Evolutionary conservation across 2,329 filamentous ascomycete genomes (phyloP).

Genomic region (Aureobasidium subglaciale): DNA sequence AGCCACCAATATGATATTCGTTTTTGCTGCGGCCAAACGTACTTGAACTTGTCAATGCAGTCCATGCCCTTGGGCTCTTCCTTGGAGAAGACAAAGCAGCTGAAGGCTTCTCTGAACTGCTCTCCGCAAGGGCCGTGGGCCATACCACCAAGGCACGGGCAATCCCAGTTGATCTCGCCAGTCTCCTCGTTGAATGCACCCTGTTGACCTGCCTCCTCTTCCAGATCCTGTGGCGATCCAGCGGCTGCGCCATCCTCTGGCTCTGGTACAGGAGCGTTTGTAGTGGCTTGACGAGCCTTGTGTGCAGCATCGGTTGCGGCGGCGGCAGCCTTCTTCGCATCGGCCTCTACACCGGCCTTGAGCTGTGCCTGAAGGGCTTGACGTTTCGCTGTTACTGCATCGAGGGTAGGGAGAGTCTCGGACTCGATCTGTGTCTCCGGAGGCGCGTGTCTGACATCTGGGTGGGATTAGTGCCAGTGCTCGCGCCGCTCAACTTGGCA

Average conservation of each 20-base stretch:
- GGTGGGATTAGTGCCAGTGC: conserved; percentile 16
- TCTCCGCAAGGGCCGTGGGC: conserved; percentile 91
- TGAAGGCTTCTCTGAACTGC: conserved; percentile 91
- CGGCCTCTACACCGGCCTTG: conserved; percentile 26
- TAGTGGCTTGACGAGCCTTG: conserved; percentile 6
- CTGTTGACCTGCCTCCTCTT: conserved; percentile 77
- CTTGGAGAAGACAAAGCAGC: conserved; percentile 93
- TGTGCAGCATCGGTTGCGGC: conserved; percentile 7
- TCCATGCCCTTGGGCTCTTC: conserved; percentile 97
- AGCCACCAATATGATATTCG: conserved; percentile 26
- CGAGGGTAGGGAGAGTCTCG: conserved; percentile 38
- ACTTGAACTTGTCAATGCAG: conserved; percentile 97
- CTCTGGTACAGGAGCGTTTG: conserved; percentile 16
- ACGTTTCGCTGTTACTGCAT: conserved; percentile 37
- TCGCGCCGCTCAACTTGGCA: background rate
- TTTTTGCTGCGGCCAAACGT: conserved; percentile 45
- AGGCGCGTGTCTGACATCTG: conserved; percentile 28
- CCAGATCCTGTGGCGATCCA: conserved; percentile 49
- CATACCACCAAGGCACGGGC: conserved; percentile 95
- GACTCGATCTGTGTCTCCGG: conserved; percentile 35
- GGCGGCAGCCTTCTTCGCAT: conserved; percentile 19
- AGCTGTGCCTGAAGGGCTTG: conserved; percentile 26
- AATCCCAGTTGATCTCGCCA: conserved; percentile 99
- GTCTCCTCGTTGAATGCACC: conserved; percentile 98
- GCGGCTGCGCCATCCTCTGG: conserved; percentile 25